Percentiles rank a stretch among this genome's conserved stretches.
Conservation (phyloP, 2,329 filamentous ascomycete species). For the Sporothrix mexicana region DNA sequence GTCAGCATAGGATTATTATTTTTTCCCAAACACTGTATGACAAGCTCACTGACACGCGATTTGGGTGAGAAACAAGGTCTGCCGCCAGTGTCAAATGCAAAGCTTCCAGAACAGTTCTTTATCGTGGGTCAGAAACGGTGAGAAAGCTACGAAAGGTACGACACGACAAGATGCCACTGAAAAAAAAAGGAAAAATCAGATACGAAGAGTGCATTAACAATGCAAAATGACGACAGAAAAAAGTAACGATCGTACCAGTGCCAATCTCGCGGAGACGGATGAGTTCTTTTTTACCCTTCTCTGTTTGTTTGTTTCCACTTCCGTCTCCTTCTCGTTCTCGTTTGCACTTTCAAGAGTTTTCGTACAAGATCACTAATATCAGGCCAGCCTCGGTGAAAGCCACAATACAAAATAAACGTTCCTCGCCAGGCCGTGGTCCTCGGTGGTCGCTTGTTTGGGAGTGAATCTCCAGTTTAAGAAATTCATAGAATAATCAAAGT, state of each 20-base stretch:
- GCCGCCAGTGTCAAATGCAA: background rate
- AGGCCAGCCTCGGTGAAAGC: background rate
- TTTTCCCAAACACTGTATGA: too few relatives aligned
- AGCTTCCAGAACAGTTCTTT: conserved; percentile 20
- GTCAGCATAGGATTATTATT: background rate
- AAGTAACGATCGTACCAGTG: background rate
- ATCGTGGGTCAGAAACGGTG: conserved; percentile 6
- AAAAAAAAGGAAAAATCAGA: too few relatives aligned
- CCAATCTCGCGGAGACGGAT: conserved; percentile 3
- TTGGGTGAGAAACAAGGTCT: background rate
- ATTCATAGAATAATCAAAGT: background rate
- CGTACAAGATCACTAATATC: too few relatives aligned
- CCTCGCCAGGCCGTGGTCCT: background rate
- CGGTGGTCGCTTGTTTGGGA: background rate
- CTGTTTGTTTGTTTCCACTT: background rate
- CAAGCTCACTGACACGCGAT: background rate
- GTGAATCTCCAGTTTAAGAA: background rate
- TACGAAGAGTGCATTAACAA: background rate
- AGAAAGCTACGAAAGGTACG: background rate
- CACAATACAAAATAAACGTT: background rate
- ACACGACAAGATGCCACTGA: background rate
- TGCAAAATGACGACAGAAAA: background rate
- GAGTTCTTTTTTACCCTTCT: conserved; percentile 1
- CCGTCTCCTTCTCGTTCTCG: conserved; percentile 3
- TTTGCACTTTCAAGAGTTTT: background rate